Percentiles rank a stretch among this genome's conserved stretches.
Evolutionary conservation across 129 eudicot genomes (phyloP).

Genomic region (Glebionis coronaria): DNA sequence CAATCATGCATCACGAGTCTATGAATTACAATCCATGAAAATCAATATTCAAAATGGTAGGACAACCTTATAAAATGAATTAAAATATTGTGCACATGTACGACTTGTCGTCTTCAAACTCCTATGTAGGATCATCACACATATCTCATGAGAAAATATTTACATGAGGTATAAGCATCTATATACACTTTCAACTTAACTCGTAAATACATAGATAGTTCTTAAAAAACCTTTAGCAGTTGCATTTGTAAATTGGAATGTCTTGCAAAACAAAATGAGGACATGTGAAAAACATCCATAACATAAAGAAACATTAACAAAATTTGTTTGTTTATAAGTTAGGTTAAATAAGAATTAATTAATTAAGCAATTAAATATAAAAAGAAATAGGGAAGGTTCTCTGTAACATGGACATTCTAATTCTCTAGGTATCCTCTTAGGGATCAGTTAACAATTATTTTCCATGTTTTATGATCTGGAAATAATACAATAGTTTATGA

Average conservation of each 20-base stretch:
- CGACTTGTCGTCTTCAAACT: background rate
- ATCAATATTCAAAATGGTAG: background rate
- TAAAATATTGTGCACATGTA: background rate
- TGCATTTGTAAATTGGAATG: background rate
- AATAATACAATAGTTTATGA: conserved; percentile 4
- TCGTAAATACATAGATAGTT: too few species aligned
- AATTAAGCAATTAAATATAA: background rate
- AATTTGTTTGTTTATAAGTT: background rate
- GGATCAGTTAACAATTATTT: conserved; percentile 40
- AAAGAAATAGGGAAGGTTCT: conserved; percentile 28
- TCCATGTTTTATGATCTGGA: conserved; percentile 38
- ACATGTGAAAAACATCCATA: background rate
- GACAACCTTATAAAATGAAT: background rate
- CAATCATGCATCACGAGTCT: too few species aligned
- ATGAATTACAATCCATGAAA: background rate
- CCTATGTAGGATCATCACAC: too few species aligned
- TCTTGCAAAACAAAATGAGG: conserved; percentile 1
- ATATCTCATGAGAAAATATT: too few species aligned
- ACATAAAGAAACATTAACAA: background rate
- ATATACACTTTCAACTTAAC: too few species aligned
- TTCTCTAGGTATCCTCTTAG: conserved; percentile 38
- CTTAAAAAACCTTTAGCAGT: background rate
- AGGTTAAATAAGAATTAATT: background rate
- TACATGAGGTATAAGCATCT: too few species aligned
- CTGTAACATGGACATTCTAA: conserved; percentile 39